Percentiles rank a stretch among this genome's conserved stretches.
Conservation (phyloP, 352 stramenopile species). For the Phytophthora cactorum region DNA sequence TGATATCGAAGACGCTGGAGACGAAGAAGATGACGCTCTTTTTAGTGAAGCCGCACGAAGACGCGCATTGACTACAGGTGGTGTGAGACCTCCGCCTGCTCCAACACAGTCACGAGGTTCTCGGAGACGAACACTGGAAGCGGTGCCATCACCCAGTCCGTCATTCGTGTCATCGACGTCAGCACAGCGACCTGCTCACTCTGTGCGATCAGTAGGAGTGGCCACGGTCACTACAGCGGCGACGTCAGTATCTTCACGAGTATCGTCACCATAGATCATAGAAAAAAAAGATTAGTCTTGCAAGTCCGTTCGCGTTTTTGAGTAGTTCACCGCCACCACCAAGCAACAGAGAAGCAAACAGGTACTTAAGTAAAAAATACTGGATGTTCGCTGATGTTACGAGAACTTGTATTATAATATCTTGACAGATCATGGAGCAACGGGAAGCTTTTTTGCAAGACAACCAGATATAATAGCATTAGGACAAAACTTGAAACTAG, state of each 20-base stretch:
- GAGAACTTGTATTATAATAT: no score
- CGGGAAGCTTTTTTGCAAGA: no score
- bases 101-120: constrained; percentile 11
- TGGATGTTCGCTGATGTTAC: no score
- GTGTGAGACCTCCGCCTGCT: constrained; percentile 10
- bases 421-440: no score
- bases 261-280: constrained; percentile 21
- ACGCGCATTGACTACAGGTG: constrained; percentile 28
- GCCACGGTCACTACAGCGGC: constrained; percentile 29
- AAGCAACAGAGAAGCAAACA: no score
- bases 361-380: no score
- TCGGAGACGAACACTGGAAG: constrained; percentile 29
- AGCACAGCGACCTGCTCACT: constrained; percentile 19
- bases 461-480: constrained; percentile 22
- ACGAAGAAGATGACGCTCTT: constrained; percentile 27
- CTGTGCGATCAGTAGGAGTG: constrained; percentile 28
- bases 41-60: constrained; percentile 21
- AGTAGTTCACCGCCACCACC: not conserved
- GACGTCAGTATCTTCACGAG: constrained; percentile 25
- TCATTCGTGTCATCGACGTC: constrained; percentile 38
- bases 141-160: constrained; percentile 12
- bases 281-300: constrained; percentile 5
- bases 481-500: constrained; percentile 31
- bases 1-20: constrained; percentile 27
- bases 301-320: constrained; percentile 8